Conservation (phyloP, 306 rosid species). For the Luffa aegyptiaca region DNA sequence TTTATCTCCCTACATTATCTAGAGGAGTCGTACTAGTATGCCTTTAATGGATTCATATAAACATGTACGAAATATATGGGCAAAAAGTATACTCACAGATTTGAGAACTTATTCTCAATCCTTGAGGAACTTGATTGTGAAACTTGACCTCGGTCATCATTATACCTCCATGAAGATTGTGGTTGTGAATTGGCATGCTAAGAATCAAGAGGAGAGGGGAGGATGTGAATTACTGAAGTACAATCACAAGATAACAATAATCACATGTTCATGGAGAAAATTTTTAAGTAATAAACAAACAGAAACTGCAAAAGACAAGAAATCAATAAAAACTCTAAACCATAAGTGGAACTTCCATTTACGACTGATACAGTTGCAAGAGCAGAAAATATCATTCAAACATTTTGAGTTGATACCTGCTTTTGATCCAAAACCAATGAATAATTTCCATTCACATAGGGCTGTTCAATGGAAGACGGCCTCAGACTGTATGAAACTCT, state of each 20-base stretch:
- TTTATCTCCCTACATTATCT: not conserved
- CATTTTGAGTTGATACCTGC: slow-evolving; percentile 34
- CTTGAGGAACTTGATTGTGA: slow-evolving; percentile 34
- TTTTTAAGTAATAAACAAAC: not conserved
- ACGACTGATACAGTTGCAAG: not conserved
- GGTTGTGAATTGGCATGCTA: slow-evolving; percentile 48
- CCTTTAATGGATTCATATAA: not conserved
- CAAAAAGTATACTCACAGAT: slow-evolving; percentile 49
- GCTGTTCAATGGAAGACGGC: slow-evolving; percentile 40
- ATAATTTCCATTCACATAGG: slow-evolving; percentile 33
- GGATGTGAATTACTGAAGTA: not conserved
- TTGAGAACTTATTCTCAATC: slow-evolving; percentile 62
- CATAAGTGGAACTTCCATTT: not conserved
- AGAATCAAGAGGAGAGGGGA: slow-evolving; percentile 8
- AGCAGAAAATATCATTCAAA: not conserved
- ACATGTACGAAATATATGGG: not conserved
- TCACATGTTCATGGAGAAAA: not conserved
- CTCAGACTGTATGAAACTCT: slow-evolving; percentile 28
- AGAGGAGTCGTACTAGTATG: not conserved
- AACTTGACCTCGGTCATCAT: slow-evolving; percentile 22
- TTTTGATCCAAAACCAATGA: slow-evolving; percentile 22
- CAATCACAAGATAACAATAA: not conserved
- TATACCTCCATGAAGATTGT: slow-evolving; percentile 55
- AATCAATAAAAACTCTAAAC: not conserved
- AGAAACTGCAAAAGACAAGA: not conserved